These are phyloP conservation scores for Eutrema heterophyllum DNA, from an alignment of 345 rosid species.

Conservation along the genomic window DNA sequence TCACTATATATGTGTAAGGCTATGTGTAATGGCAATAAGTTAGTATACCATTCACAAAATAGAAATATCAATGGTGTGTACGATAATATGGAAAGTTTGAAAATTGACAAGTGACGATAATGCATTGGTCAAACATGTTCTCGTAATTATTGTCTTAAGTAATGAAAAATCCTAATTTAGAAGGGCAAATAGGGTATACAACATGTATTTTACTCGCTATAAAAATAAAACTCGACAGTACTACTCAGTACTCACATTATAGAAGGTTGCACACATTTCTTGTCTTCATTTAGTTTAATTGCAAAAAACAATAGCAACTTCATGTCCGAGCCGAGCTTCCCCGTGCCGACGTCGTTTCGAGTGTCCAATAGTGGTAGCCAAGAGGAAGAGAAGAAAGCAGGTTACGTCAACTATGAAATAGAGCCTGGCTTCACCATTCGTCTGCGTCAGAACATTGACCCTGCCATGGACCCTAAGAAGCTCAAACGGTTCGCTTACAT, in stretches of 20 bases:
- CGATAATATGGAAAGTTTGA: neutral
- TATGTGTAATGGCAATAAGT: no score
- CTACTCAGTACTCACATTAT: no score
- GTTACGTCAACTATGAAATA: neutral
- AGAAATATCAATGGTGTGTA: neutral
- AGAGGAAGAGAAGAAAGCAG: slow-evolving; percentile 1
- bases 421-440: slow-evolving; percentile 18
- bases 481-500: slow-evolving; percentile 18
- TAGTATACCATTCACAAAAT: neutral
- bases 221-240: no score
- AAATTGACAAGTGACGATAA: neutral
- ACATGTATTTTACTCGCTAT: neutral
- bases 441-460: slow-evolving; percentile 4
- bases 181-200: neutral
- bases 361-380: neutral
- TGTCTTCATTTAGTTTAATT: neutral
- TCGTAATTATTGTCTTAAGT: neutral
- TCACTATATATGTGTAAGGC: no score
- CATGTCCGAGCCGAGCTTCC: neutral
- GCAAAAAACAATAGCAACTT: neutral
- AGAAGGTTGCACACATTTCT: neutral
- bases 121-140: neutral
- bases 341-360: neutral
- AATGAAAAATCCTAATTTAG: neutral
- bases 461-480: slow-evolving; percentile 11